phyloP scores from a whole-genome alignment of 345 rosid species.

The Eutrema heterophyllum region DNA sequence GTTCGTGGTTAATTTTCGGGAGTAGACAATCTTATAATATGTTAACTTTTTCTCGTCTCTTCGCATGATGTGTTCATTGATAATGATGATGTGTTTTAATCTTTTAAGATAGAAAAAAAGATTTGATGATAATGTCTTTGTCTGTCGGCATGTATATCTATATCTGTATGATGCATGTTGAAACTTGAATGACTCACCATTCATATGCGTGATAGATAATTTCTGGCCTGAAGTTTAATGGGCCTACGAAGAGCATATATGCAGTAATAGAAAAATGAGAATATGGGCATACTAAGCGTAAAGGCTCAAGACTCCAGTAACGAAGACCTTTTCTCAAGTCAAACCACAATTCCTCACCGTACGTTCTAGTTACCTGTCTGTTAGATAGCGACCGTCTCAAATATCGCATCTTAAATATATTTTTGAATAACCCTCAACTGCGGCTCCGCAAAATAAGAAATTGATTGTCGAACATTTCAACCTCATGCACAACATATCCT shows the following conservation, averaged over 20 bases:
- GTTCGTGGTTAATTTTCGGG: not conserved
- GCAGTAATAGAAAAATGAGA: not conserved
- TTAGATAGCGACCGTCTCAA: not conserved
- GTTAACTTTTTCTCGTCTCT: not conserved
- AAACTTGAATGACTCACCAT: not conserved
- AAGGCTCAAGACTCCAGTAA: not conserved
- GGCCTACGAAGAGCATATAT: not conserved
- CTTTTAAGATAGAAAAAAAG: not conserved
- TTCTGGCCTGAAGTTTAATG: not conserved
- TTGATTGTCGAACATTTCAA: not conserved
- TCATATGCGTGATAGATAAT: not conserved
- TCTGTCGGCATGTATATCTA: not conserved
- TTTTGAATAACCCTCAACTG: not conserved
- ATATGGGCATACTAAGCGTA: not conserved
- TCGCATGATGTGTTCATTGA: not conserved
- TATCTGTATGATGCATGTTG: not conserved
- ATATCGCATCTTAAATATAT: not conserved
- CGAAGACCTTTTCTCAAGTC: not conserved
- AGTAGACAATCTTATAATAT: not conserved
- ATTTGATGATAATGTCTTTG: not conserved
- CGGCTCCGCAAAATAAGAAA: not conserved
- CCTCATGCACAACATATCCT: slow-evolving; percentile 1
- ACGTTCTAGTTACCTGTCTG: not conserved
- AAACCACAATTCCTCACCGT: not conserved
- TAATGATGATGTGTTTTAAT: not conserved